These are phyloP conservation scores for Ophiostoma pallidulum DNA, from an alignment of 2,329 filamentous ascomycete genomes.

Conservation along the genomic window DNA sequence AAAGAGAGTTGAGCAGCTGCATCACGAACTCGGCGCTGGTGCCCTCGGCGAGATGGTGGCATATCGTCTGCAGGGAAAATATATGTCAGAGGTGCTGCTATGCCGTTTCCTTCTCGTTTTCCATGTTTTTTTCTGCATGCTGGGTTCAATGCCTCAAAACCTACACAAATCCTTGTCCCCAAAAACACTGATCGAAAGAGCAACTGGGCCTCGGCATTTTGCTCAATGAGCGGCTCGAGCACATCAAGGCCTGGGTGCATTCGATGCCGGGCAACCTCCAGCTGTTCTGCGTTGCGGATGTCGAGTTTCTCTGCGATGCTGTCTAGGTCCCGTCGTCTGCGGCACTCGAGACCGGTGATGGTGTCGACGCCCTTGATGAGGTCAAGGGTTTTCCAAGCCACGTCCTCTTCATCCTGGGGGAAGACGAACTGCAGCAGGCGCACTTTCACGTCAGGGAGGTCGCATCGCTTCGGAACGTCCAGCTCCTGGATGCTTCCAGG, in stretches of 20 bases:
- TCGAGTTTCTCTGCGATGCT: conserved; percentile 7
- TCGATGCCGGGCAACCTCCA: conserved; percentile 9
- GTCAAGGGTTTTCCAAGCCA: conserved; percentile 12
- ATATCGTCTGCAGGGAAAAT: conserved; percentile 6
- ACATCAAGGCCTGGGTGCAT: conserved; percentile 5
- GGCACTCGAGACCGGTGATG: conserved; percentile 12
- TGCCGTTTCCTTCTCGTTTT: no score
- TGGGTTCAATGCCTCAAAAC: background rate
- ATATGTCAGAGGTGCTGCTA: background rate
- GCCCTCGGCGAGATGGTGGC: conserved; percentile 10
- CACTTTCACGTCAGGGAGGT: background rate
- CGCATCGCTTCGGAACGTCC: background rate
- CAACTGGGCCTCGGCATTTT: conserved; percentile 10
- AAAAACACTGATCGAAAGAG: conserved; percentile 15
- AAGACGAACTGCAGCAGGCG: conserved; percentile 9
- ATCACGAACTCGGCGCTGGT: conserved; percentile 8
- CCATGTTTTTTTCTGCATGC: no score
- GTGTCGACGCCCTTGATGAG: conserved; percentile 12
- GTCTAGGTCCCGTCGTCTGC: conserved; percentile 13
- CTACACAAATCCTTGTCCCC: conserved; percentile 15
- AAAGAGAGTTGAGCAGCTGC: conserved; percentile 17
- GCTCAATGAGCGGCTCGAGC: conserved; percentile 9
- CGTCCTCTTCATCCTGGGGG: conserved; percentile 1
- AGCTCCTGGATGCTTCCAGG: background rate
- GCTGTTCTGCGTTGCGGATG: background rate